Evolutionary conservation across 177 flowering plant genomes (phyloP).

Genomic region (Vitis hybrid): DNA sequence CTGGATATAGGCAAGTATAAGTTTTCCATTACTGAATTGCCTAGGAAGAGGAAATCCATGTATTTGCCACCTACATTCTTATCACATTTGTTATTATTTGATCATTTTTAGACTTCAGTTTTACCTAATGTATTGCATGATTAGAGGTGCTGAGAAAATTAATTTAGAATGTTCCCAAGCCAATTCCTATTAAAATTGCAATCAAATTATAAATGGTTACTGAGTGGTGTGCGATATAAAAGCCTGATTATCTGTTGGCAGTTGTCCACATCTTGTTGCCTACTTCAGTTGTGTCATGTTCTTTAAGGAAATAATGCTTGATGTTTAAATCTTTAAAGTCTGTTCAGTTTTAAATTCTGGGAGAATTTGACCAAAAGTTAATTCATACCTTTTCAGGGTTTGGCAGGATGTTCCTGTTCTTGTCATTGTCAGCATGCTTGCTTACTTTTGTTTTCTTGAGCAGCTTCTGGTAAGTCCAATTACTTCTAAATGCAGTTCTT

Average conservation of each 20-base stretch:
- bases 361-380: background rate
- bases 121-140: too few relatives aligned
- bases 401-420: constrained; percentile 77
- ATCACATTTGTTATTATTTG: background rate
- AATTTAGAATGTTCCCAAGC: too few relatives aligned
- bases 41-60: background rate
- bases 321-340: background rate
- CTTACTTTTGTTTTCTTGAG: constrained; percentile 74
- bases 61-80: too few relatives aligned
- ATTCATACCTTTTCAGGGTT: constrained; percentile 36
- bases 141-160: too few relatives aligned
- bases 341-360: background rate
- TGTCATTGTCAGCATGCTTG: constrained; percentile 72
- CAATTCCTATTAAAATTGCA: too few relatives aligned
- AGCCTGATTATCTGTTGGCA: too few relatives aligned
- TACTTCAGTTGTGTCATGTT: too few relatives aligned
- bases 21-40: background rate
- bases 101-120: too few relatives aligned
- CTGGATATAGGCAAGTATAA: constrained; percentile 45
- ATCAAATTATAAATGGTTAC: too few relatives aligned
- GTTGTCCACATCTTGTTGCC: too few relatives aligned
- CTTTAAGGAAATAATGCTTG: too few relatives aligned
- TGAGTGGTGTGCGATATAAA: too few relatives aligned
- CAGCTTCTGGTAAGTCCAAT: constrained; percentile 56
- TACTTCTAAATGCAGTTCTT: background rate